Conservation (phyloP, 495 filamentous ascomycete species). For the Diplogelasinospora grovesii region DNA sequence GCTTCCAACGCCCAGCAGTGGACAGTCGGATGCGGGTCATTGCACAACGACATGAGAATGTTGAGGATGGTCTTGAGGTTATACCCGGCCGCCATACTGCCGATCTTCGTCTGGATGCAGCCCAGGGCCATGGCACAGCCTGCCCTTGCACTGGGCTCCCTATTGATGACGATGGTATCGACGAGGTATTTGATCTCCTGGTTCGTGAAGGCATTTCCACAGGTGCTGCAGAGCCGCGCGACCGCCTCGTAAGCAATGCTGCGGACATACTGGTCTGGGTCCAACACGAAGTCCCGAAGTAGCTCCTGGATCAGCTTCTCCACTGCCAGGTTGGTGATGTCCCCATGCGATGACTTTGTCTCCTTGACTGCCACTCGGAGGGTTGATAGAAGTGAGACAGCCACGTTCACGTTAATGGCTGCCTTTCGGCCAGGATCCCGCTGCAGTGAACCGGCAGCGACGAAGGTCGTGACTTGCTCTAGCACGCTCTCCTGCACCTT, state of each 20-base stretch:
- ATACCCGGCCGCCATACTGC: conserved; percentile 96
- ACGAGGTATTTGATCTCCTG: conserved; percentile 86
- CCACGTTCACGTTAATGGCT: conserved; percentile 85
- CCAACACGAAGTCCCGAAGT: conserved; percentile 68
- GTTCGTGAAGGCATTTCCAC: conserved; percentile 82
- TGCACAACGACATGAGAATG: conserved; percentile 90
- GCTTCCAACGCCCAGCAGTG: conserved; percentile 95
- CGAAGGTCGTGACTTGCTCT: conserved; percentile 83
- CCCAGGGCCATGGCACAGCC: conserved; percentile 92
- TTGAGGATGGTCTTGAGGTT: conserved; percentile 94
- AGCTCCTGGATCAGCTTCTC: conserved; percentile 85
- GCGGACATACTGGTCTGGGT: conserved; percentile 78
- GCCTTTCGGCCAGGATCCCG: conserved; percentile 82
- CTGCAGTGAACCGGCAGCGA: conserved; percentile 71
- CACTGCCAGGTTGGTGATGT: conserved; percentile 66
- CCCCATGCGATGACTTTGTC: conserved; percentile 61
- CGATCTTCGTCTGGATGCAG: conserved; percentile 88
- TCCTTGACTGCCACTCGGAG: conserved; percentile 81
- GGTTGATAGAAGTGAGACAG: conserved; percentile 69
- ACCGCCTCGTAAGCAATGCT: conserved; percentile 80
- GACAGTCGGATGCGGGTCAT: conserved; percentile 91
- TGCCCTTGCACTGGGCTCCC: conserved; percentile 86
- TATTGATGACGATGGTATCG: conserved; percentile 85
- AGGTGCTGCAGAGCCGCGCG: conserved; percentile 83
- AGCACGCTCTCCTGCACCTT: conserved; percentile 94